A percentile compares a stretch with the other conserved stretches of the same genome.
These are phyloP conservation scores for Nyssa sinensis DNA, from an alignment of 148 eudicot genomes.

Conservation along the genomic window DNA sequence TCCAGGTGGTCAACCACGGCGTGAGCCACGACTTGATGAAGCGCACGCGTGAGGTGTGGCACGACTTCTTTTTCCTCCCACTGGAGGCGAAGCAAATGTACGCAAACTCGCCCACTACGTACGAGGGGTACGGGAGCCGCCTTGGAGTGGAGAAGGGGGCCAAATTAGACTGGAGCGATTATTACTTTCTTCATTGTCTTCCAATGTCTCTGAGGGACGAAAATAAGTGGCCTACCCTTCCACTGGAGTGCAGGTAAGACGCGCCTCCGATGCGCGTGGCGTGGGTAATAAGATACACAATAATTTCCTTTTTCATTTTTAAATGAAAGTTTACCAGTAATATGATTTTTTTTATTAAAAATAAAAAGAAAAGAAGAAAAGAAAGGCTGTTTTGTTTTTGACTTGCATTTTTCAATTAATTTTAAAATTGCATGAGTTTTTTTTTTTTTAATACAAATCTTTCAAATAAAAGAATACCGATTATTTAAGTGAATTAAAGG, in stretches of 20 bases:
- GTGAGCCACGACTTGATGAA: conserved; percentile 40
- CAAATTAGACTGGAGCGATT: conserved; percentile 52
- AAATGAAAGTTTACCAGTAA: too few relatives aligned
- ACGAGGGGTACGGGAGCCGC: conserved; percentile 57
- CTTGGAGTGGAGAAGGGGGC: conserved; percentile 43
- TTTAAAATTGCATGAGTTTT: too few relatives aligned
- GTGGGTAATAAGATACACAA: too few relatives aligned
- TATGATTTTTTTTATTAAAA: too few relatives aligned
- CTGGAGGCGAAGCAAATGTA: conserved; percentile 36
- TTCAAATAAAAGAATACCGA: too few relatives aligned
- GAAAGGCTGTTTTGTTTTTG: too few relatives aligned
- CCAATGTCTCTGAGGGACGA: conserved; percentile 29
- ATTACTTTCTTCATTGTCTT: conserved; percentile 42
- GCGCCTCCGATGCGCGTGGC: too few relatives aligned
- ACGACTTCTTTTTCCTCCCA: conserved; percentile 47
- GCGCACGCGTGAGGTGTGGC: conserved; percentile 32
- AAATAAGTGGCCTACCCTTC: conserved; percentile 46
- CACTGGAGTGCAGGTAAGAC: conserved; percentile 46
- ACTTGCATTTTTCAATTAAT: too few relatives aligned
- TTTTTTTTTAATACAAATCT: too few relatives aligned
- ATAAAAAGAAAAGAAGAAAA: too few relatives aligned
- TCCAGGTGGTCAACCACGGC: conserved; percentile 55
- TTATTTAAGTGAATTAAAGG: too few relatives aligned
- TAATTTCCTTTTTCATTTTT: too few relatives aligned
- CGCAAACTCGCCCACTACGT: conserved; percentile 42